Percentiles rank a stretch among this genome's conserved stretches.
phyloP scores from a whole-genome alignment of 352 stramenopile species.

The Albugo candida region DNA sequence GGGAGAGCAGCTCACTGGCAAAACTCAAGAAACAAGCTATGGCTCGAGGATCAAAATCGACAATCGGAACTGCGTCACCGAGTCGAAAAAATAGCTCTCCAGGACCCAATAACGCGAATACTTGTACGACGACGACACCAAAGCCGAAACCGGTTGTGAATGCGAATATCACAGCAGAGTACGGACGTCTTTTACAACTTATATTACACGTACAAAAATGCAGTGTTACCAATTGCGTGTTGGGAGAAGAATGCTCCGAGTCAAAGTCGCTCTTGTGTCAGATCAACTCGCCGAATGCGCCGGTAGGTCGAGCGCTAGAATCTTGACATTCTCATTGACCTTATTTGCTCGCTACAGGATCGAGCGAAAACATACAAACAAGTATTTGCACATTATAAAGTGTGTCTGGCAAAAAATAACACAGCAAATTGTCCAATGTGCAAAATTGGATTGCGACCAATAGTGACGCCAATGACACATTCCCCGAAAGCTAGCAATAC shows the following conservation, averaged over 20 bases:
- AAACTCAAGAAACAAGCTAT: slow-evolving; percentile 9
- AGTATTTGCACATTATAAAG: slow-evolving; percentile 67
- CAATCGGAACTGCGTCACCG: slow-evolving; percentile 5
- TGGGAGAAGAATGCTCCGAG: slow-evolving; percentile 58
- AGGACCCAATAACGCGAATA: background rate
- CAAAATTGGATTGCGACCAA: slow-evolving; percentile 51
- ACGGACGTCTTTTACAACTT: slow-evolving; percentile 63
- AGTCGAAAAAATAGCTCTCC: background rate
- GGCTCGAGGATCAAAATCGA: slow-evolving; percentile 14
- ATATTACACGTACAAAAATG: slow-evolving; percentile 77
- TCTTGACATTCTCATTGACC: too few species aligned
- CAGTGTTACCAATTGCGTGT: slow-evolving; percentile 25
- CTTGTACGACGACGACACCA: slow-evolving; percentile 3
- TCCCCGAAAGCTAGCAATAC: background rate
- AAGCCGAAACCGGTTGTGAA: slow-evolving; percentile 12
- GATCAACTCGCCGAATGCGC: slow-evolving; percentile 43
- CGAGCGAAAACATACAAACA: slow-evolving; percentile 77
- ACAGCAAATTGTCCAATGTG: slow-evolving; percentile 69
- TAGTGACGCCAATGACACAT: slow-evolving; percentile 8
- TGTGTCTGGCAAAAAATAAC: slow-evolving; percentile 59
- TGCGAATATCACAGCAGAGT: slow-evolving; percentile 59
- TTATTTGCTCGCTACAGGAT: slow-evolving; percentile 8
- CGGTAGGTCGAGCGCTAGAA: slow-evolving; percentile 10
- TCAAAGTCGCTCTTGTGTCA: slow-evolving; percentile 56
- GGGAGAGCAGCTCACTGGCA: background rate